Evolutionary conservation across 2,329 filamentous ascomycete genomes (phyloP).

Genomic region (Trichoderma koningii): DNA sequence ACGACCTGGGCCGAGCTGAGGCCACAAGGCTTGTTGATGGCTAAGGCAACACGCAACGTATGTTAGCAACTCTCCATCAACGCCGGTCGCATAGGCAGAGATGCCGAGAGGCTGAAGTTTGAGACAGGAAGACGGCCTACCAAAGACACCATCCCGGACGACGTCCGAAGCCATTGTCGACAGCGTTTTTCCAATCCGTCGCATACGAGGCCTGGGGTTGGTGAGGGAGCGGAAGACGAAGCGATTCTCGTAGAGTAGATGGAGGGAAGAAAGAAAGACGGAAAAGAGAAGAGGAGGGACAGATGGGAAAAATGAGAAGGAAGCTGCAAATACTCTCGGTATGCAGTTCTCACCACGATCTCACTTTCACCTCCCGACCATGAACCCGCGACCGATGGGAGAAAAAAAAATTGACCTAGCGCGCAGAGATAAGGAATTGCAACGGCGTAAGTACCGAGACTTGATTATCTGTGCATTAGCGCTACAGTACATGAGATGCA

Average conservation of each 20-base stretch:
- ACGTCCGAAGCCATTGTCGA: conserved; percentile 57
- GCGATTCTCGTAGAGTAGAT: not conserved
- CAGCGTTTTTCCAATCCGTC: conserved; percentile 36
- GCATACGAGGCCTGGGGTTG: conserved; percentile 47
- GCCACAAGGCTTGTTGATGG: conserved; percentile 88
- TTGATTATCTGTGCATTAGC: not conserved
- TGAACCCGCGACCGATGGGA: conserved; percentile 44
- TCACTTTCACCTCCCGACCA: conserved; percentile 56
- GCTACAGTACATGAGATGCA: not conserved
- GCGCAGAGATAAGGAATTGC: conserved; percentile 20
- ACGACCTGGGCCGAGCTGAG: conserved; percentile 89
- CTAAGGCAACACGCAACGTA: conserved; percentile 48
- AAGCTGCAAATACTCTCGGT: conserved; percentile 7
- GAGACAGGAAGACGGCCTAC: conserved; percentile 42
- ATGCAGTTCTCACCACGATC: conserved; percentile 49
- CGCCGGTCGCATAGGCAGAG: not conserved
- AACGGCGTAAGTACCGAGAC: not conserved
- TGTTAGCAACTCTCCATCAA: conserved; percentile 5
- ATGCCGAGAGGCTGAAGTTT: not conserved
- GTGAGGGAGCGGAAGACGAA: conserved; percentile 62
- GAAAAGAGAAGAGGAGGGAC: not conserved
- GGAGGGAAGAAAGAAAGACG: not conserved
- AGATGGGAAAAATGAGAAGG: not conserved
- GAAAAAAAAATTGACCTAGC: conserved; percentile 21
- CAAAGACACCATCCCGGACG: conserved; percentile 60